Evolutionary conservation across 2,329 filamentous ascomycete genomes (phyloP).

Genomic region (Xylaria sp.): DNA sequence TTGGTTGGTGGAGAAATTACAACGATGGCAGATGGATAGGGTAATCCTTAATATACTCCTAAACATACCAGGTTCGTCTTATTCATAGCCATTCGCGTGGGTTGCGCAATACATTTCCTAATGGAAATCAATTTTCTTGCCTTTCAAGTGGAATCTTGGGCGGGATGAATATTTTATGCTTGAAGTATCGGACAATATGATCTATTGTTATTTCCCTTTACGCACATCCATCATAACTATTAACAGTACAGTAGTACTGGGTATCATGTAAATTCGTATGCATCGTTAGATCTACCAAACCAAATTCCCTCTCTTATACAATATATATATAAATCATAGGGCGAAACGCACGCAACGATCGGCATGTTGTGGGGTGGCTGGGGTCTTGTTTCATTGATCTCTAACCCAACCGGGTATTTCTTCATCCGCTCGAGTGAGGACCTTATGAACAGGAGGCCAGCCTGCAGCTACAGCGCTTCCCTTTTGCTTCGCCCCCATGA

Average conservation of each 20-base stretch:
- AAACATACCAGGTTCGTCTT: neutral
- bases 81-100: neutral
- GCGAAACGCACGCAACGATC: neutral
- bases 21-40: neutral
- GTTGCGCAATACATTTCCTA: neutral
- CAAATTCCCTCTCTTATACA: neutral
- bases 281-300: neutral
- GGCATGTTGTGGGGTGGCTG: neutral
- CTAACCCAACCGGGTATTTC: slow-evolving; percentile 54
- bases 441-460: slow-evolving; percentile 80
- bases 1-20: slow-evolving; percentile 38
- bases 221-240: neutral
- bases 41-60: slow-evolving; percentile 8
- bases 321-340: slow-evolving; percentile 23
- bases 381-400: slow-evolving; percentile 34
- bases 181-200: neutral
- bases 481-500: slow-evolving; percentile 78
- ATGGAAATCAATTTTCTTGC: neutral
- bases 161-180: neutral
- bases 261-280: slow-evolving; percentile 31
- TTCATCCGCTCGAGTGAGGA: slow-evolving; percentile 69
- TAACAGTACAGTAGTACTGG: slow-evolving; percentile 8
- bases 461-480: slow-evolving; percentile 74
- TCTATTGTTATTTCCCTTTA: neutral
- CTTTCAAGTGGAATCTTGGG: neutral